Evolutionary conservation across 176 grass and related monocot species (phyloP), one percentile per base, ranked within the genome.

Genomic region (Canna indica): DNA sequence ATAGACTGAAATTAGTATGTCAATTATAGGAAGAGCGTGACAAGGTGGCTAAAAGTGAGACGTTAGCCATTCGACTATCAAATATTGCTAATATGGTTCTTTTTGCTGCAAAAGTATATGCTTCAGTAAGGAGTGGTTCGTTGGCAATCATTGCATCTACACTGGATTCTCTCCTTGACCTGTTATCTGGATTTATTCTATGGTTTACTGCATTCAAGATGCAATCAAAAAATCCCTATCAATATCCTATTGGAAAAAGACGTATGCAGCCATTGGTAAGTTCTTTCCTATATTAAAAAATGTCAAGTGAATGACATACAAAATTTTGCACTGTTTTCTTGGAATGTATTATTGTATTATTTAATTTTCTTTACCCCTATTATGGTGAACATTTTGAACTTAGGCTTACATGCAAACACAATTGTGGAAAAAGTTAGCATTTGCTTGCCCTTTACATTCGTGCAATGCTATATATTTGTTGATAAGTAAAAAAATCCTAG

Each of bases 61-160:
- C 82, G 54, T 77, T 81, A 73, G 94, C 94, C 34, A 97, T 97
- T 22, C 74, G 80, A 15, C 31, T 97, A 45, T 97, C 94, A 33
- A 97, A 97, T 61, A 54, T 87, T 67, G 94, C 89, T 50, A 97
- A 97, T 64, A 97, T 97, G 94, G 78, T 91, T 83, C 90, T 97
- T 62, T 97, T 97, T 66, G 82, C 77, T 73, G 94, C 94, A 70
- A 97, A 97, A 86, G 82, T 97, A 9, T 92, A 97, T 80, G 93
- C 93, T 11, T 90, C 84, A 0, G 46, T 97, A 70, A 87, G 63
- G 70, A 92, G 86, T 12, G 81, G 86, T 20, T 97, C 93, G 47
- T 85, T 90, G 82, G 88, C 93, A 28, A 87, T 97, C 26, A 90
- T 86, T 13, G 93, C 93, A 16, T 97, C 93, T 1, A 97, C 93